Percentiles rank a stretch among this genome's conserved stretches.
Conservation (phyloP, 1,139 yeast genomes). For the Barnettozyma hawaiiensis region DNA sequence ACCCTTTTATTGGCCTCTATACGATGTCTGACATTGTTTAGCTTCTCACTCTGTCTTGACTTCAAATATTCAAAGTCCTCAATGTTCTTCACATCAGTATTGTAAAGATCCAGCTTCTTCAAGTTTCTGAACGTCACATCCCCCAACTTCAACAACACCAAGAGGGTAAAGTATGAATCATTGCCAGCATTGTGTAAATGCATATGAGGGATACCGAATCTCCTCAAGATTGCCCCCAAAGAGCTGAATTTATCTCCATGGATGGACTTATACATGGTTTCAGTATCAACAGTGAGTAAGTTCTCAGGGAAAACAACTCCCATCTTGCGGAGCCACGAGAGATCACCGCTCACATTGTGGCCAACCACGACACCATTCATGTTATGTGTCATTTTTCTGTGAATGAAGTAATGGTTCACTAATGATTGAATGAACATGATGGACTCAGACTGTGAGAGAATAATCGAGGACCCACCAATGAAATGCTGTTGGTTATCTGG, state of each 20-base stretch:
- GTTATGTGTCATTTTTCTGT: constrained; percentile 15
- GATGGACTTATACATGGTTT: constrained; percentile 40
- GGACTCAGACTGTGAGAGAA: constrained; percentile 37
- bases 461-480: constrained; percentile 48
- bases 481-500: constrained; percentile 55
- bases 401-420: constrained; percentile 37
- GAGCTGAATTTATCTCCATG: constrained; percentile 38
- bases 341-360: constrained; percentile 61
- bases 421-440: constrained; percentile 37
- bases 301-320: constrained; percentile 43
- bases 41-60: not conserved
- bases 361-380: constrained; percentile 49
- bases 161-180: constrained; percentile 66
- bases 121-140: constrained; percentile 46
- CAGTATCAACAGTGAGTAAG: constrained; percentile 46
- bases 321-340: constrained; percentile 43
- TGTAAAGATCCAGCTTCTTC: constrained; percentile 28
- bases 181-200: constrained; percentile 79
- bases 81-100: constrained; percentile 6
- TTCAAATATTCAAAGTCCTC: constrained; percentile 2
- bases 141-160: constrained; percentile 45
- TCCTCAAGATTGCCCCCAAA: constrained; percentile 45
- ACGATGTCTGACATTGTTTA: not conserved
- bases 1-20: not conserved
- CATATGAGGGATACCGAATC: constrained; percentile 54